Evolutionary conservation across 176 grass and related monocot genomes (phyloP).

Genomic region (Zoysia pacifica): DNA sequence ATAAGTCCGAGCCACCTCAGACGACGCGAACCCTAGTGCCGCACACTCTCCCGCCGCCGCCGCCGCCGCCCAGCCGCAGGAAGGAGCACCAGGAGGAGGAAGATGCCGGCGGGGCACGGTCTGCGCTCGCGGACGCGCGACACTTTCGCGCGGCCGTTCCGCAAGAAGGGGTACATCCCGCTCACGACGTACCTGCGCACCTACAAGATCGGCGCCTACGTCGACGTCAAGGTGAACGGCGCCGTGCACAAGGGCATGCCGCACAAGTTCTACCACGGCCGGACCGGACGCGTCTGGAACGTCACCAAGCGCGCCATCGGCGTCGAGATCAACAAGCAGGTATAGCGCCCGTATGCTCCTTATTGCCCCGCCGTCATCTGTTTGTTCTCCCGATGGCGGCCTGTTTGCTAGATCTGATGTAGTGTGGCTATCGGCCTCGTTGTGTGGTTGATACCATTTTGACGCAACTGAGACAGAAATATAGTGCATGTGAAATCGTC

Average conservation of each 20-base stretch:
- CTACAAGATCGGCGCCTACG: conserved; percentile 89
- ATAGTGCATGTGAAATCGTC: background rate
- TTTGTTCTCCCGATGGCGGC: background rate
- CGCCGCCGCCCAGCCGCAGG: conserved; percentile 23
- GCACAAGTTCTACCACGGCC: conserved; percentile 95
- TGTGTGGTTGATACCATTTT: background rate
- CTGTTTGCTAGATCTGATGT: conserved; percentile 16
- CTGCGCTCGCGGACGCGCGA: conserved; percentile 76
- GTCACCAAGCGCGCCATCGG: conserved; percentile 98
- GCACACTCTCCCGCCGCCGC: conserved; percentile 27
- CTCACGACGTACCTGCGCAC: conserved; percentile 82
- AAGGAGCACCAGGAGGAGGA: background rate
- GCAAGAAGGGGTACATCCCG: conserved; percentile 87
- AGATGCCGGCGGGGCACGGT: conserved; percentile 87
- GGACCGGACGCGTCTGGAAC: conserved; percentile 80
- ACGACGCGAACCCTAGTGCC: conserved; percentile 41
- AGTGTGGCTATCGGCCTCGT: background rate
- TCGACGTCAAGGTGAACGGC: conserved; percentile 92
- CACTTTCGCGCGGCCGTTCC: conserved; percentile 63
- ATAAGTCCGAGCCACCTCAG: conserved; percentile 2
- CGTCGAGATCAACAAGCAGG: conserved; percentile 99
- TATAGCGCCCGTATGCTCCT: background rate
- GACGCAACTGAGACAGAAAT: background rate
- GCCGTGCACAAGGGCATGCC: conserved; percentile 94
- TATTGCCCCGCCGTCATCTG: background rate